A percentile compares a stretch with the other conserved stretches of the same genome.
Conservation (phyloP, 129 eudicot species). For the Centella asiatica region DNA sequence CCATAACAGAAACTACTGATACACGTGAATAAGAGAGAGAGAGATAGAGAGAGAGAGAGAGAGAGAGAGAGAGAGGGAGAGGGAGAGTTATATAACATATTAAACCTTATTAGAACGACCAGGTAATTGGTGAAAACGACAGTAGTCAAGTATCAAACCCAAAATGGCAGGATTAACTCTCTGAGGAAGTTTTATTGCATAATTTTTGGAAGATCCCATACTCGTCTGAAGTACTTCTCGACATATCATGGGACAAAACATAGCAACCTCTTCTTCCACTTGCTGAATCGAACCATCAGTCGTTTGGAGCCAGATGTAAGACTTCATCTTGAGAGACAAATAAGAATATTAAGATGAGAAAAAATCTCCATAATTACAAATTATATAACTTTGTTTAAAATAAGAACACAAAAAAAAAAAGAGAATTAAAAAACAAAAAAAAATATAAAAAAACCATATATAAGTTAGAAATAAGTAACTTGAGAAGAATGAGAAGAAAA, state of each 20-base stretch:
- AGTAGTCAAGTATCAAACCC: conserved; percentile 75
- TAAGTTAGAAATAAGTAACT: no score
- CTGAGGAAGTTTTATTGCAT: conserved; percentile 78
- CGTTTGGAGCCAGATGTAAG: conserved; percentile 91
- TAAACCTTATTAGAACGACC: conserved; percentile 88
- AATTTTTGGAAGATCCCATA: conserved; percentile 76
- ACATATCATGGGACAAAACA: conserved; percentile 82
- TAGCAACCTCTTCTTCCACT: conserved; percentile 94
- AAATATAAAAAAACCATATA: no score
- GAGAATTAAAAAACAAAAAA: no score
- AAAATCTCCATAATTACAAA: not conserved
- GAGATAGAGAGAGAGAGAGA: not conserved
- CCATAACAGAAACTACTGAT: not conserved
- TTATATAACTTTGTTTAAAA: no score
- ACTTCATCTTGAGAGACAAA: conserved; percentile 42
- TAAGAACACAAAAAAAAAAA: no score
- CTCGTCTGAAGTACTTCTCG: conserved; percentile 71
- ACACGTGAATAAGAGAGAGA: not conserved
- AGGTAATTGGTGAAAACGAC: conserved; percentile 83
- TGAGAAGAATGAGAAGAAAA: no score
- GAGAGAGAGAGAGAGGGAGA: not conserved
- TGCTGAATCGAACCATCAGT: conserved; percentile 74
- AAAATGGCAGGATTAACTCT: conserved; percentile 57
- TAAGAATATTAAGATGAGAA: not conserved
- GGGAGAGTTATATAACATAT: not conserved